Conservation (phyloP, 2,329 filamentous ascomycete genomes). For the Fusarium circinatum region DNA sequence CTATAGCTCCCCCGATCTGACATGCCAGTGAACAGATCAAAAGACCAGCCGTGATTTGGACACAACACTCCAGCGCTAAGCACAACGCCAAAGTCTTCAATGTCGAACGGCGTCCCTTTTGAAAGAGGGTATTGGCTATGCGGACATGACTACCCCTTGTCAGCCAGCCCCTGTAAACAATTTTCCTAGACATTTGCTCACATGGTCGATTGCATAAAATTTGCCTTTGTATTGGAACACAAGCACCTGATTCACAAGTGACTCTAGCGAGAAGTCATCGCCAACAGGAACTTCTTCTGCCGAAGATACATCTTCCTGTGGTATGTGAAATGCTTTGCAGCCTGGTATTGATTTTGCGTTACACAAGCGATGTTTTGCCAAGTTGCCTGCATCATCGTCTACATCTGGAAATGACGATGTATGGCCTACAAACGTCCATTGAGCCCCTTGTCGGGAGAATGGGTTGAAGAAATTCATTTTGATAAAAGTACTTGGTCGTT, state of each 20-base stretch:
- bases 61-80: constrained; percentile 72
- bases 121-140: constrained; percentile 75
- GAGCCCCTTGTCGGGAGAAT: constrained; percentile 16
- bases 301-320: constrained; percentile 51
- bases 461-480: constrained; percentile 42
- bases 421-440: constrained; percentile 66
- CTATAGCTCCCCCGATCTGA: constrained; percentile 71
- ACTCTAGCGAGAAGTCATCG: constrained; percentile 48
- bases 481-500: neutral
- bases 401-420: constrained; percentile 66
- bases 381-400: constrained; percentile 50
- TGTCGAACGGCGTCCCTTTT: constrained; percentile 71
- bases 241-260: constrained; percentile 69
- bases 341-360: constrained; percentile 54
- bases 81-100: constrained; percentile 76
- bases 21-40: constrained; percentile 72
- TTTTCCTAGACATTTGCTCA: constrained; percentile 53
- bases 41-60: constrained; percentile 77
- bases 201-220: constrained; percentile 76
- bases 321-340: constrained; percentile 69
- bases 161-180: neutral
- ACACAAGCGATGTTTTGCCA: constrained; percentile 54
- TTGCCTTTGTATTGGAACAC: constrained; percentile 72
- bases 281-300: constrained; percentile 51
- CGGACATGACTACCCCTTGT: constrained; percentile 66